A percentile compares a stretch with the other conserved stretches of the same genome.
These are phyloP conservation scores for Sporothrix euskadiensis DNA, from an alignment of 2,329 filamentous ascomycete genomes.

Conservation along the genomic window DNA sequence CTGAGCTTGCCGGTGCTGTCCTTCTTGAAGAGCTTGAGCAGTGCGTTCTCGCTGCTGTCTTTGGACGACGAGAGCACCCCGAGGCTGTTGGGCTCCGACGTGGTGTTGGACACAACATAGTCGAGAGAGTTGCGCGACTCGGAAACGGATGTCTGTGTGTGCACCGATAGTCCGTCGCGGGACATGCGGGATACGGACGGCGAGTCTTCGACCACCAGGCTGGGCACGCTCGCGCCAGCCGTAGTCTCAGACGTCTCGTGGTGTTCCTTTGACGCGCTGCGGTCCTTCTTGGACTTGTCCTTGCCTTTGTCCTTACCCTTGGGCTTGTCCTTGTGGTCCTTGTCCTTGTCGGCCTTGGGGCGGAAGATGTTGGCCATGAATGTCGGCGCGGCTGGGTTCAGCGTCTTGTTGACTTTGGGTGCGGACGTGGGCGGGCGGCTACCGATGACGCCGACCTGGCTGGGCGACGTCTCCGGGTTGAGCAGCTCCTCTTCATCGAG, in stretches of 20 bases:
- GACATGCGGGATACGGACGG: slow-evolving; percentile 58
- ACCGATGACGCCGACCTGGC: slow-evolving; percentile 72
- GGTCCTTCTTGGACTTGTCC: slow-evolving; percentile 44
- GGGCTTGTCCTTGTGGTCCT: slow-evolving; percentile 43
- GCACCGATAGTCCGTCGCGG: slow-evolving; percentile 57
- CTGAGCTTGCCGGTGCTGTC: slow-evolving; percentile 67
- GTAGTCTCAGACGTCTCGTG: slow-evolving; percentile 23
- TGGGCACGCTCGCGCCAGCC: slow-evolving; percentile 43
- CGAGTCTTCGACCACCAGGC: slow-evolving; percentile 45
- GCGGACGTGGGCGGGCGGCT: slow-evolving; percentile 60
- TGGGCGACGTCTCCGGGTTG: slow-evolving; percentile 54
- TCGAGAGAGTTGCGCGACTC: slow-evolving; percentile 64
- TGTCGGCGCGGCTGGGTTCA: slow-evolving; percentile 87
- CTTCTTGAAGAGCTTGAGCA: slow-evolving; percentile 67
- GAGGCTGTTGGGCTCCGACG: slow-evolving; percentile 52
- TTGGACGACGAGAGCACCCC: slow-evolving; percentile 45
- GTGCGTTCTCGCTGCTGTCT: slow-evolving; percentile 51
- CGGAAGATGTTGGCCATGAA: slow-evolving; percentile 75
- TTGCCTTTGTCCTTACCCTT: slow-evolving; percentile 44
- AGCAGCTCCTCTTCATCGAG: slow-evolving; percentile 58
- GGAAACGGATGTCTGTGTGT: slow-evolving; percentile 59
- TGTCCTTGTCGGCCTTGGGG: slow-evolving; percentile 46
- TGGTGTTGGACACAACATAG: slow-evolving; percentile 56
- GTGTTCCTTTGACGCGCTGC: slow-evolving; percentile 38
- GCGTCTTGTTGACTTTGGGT: slow-evolving; percentile 47